A percentile compares a stretch with the other conserved stretches of the same genome.
Evolutionary conservation across 768 basidiomycete species (phyloP).

Genomic region (Pleurotus tuoliensis): DNA sequence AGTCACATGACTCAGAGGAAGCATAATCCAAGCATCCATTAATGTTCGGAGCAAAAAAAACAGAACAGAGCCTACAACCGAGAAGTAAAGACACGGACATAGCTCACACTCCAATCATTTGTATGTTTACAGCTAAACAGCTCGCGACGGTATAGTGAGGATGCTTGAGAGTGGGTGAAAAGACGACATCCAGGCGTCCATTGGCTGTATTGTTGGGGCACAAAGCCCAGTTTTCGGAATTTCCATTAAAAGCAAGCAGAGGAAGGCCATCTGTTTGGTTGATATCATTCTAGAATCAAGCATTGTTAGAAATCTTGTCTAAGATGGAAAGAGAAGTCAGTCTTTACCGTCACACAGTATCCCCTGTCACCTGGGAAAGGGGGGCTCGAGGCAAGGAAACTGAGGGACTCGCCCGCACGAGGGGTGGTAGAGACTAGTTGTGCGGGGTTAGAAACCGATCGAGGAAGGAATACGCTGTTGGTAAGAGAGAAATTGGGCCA

Average conservation of each 20-base stretch:
- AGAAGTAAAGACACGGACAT: background rate
- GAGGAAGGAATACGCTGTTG: conserved; percentile 37
- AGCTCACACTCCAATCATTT: conserved; percentile 16
- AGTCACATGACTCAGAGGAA: background rate
- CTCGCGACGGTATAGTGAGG: conserved; percentile 33
- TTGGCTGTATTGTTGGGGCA: conserved; percentile 39
- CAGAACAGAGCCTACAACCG: background rate
- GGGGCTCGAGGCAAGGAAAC: conserved; percentile 41
- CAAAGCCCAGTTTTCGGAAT: conserved; percentile 36
- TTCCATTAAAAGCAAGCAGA: conserved; percentile 35
- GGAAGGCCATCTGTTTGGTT: conserved; percentile 22
- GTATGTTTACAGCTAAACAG: conserved; percentile 35
- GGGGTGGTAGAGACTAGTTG: conserved; percentile 36
- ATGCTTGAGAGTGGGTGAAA: conserved; percentile 38
- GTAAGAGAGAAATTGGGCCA: conserved; percentile 35
- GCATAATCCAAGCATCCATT: too few species aligned
- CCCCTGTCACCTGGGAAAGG: conserved; percentile 38
- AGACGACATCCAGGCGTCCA: conserved; percentile 37
- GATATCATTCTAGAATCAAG: conserved; percentile 4
- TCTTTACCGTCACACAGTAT: conserved; percentile 35
- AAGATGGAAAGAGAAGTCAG: conserved; percentile 5
- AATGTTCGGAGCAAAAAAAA: too few species aligned
- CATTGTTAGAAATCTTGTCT: too few species aligned
- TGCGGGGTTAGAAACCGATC: conserved; percentile 31
- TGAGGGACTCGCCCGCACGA: conserved; percentile 37